Conservation (phyloP, 768 basidiomycete species). For the Leccinum olivaceopallidum region DNA sequence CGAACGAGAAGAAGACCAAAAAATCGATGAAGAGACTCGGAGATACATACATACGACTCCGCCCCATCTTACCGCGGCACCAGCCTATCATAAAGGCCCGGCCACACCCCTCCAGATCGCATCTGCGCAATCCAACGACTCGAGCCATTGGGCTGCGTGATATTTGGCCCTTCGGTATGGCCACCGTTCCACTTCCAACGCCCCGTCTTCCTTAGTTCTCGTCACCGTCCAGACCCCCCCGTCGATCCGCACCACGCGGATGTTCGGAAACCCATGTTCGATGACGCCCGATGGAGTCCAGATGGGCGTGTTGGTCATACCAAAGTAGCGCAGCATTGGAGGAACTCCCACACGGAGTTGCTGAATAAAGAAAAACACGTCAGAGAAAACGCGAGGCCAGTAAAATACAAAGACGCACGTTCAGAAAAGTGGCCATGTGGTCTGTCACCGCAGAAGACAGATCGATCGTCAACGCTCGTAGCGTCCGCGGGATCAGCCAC, state of each 20-base stretch:
- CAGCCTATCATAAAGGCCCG: neutral
- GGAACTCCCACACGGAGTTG: constrained; percentile 63
- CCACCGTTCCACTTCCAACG: constrained; percentile 54
- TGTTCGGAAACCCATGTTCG: constrained; percentile 62
- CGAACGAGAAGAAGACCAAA: neutral
- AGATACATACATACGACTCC: neutral
- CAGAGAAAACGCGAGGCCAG: neutral
- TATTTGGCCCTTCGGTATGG: constrained; percentile 51
- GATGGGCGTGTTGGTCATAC: constrained; percentile 50
- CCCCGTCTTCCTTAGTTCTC: constrained; percentile 28
- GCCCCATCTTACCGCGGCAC: neutral
- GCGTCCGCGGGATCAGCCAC: constrained; percentile 63
- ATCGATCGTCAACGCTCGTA: constrained; percentile 50
- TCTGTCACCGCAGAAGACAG: constrained; percentile 35
- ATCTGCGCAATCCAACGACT: constrained; percentile 63
- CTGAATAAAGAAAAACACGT: constrained; percentile 30
- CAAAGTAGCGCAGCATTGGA: constrained; percentile 51
- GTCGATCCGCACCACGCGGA: constrained; percentile 55
- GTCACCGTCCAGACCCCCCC: constrained; percentile 55
- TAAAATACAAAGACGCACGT: constrained; percentile 29
- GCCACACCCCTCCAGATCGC: constrained; percentile 38
- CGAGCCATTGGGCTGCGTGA: constrained; percentile 61
- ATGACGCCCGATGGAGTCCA: constrained; percentile 44
- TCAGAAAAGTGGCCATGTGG: constrained; percentile 44
- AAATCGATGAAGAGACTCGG: neutral